Evolutionary conservation across 345 rosid genomes (phyloP).

Genomic region (Mallotus nudiflorus): DNA sequence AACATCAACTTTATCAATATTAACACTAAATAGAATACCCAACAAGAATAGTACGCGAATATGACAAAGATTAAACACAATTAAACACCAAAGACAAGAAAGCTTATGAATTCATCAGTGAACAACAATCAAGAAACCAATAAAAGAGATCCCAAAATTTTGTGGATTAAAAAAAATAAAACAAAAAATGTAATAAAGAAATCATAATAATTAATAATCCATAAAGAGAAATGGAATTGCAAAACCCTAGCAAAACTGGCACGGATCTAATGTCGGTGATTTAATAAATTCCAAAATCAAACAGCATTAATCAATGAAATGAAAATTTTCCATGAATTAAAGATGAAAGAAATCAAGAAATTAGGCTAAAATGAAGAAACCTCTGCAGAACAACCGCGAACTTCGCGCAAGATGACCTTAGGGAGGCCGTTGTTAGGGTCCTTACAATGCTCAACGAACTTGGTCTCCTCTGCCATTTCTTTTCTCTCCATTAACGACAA

Average conservation of each 20-base stretch:
- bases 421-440: conserved; percentile 83
- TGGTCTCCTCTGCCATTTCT: conserved; percentile 6
- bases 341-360: background rate
- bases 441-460: conserved; percentile 43
- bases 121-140: too few species aligned
- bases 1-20: background rate
- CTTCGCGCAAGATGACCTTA: conserved; percentile 70
- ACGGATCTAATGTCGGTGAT: conserved; percentile 1
- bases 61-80: too few species aligned
- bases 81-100: too few species aligned
- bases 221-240: background rate
- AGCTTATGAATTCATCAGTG: too few species aligned
- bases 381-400: conserved; percentile 79
- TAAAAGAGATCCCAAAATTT: too few species aligned
- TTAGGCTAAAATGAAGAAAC: conserved; percentile 24
- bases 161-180: too few species aligned
- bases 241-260: conserved; percentile 1
- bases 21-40: background rate
- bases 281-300: background rate
- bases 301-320: background rate
- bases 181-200: too few species aligned
- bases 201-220: background rate
- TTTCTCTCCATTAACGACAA: too few species aligned
- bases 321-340: background rate
- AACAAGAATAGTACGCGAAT: too few species aligned